Conservation (phyloP, 2,329 filamentous ascomycete species). For the Fusarium chaquense region DNA sequence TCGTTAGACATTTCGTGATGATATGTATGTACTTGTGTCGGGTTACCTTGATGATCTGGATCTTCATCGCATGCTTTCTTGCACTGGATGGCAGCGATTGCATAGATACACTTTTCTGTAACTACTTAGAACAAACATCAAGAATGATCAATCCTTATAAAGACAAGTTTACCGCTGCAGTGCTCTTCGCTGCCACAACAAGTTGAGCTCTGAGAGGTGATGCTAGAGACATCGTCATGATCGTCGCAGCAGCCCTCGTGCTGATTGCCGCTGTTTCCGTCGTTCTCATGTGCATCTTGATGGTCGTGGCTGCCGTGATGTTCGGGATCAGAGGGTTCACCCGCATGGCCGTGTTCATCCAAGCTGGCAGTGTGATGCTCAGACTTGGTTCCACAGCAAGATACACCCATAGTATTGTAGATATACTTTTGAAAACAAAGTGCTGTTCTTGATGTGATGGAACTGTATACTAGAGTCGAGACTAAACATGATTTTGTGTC, state of each 20-base stretch:
- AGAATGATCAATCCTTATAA: accelerated
- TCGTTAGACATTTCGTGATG: accelerated
- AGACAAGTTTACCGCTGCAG: neutral
- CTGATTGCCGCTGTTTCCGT: accelerated
- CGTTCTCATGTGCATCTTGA: neutral
- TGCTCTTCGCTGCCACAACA: conserved; percentile 21
- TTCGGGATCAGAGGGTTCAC: accelerated
- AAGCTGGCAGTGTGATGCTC: neutral
- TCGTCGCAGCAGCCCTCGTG: conserved; percentile 1
- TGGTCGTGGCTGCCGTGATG: accelerated
- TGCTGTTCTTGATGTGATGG: accelerated
- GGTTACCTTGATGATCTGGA: conserved; percentile 18
- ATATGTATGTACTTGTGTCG: accelerated
- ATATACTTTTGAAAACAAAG: accelerated
- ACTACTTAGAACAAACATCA: accelerated
- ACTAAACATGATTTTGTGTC: accelerated
- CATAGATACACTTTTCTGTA: conserved; percentile 25
- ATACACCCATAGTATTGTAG: neutral
- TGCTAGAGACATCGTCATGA: neutral
- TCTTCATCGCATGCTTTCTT: conserved; percentile 23
- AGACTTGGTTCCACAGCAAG: conserved; percentile 11
- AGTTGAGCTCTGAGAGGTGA: neutral
- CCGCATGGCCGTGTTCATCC: neutral
- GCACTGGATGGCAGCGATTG: conserved; percentile 26
- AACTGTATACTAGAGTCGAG: accelerated